These are phyloP conservation scores for Populus alba DNA, from an alignment of 345 rosid genomes.

Conservation along the genomic window DNA sequence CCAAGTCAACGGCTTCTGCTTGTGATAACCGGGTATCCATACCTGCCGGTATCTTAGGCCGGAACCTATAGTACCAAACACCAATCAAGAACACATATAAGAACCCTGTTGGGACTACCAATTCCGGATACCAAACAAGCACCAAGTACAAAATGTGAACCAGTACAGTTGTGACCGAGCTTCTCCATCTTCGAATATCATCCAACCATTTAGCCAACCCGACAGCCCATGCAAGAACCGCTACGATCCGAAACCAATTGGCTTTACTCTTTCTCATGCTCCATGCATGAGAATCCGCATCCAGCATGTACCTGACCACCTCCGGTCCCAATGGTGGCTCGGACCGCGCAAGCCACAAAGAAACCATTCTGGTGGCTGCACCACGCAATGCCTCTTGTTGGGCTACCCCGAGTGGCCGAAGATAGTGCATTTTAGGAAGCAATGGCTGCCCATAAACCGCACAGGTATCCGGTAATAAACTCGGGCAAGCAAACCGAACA, in stretches of 20 bases:
- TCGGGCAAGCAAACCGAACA: conserved; percentile 80
- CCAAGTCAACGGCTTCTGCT: conserved; percentile 72
- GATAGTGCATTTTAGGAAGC: conserved; percentile 88
- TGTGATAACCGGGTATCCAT: conserved; percentile 91
- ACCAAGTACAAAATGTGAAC: conserved; percentile 80
- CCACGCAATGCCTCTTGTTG: conserved; percentile 94
- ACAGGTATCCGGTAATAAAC: conserved; percentile 72
- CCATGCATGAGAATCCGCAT: conserved; percentile 93
- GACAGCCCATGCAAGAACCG: conserved; percentile 85
- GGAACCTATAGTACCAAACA: conserved; percentile 86
- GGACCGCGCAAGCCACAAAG: conserved; percentile 73
- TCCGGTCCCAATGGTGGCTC: conserved; percentile 88
- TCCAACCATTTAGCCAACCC: conserved; percentile 94
- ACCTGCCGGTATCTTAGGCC: conserved; percentile 86
- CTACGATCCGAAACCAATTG: conserved; percentile 90
- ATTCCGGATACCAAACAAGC: conserved; percentile 95
- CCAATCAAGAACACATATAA: conserved; percentile 78
- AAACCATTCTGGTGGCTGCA: conserved; percentile 87
- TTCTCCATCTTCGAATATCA: conserved; percentile 78
- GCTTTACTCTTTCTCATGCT: conserved; percentile 98
- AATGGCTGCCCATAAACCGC: conserved; percentile 77
- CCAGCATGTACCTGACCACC: conserved; percentile 88
- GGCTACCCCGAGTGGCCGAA: conserved; percentile 89
- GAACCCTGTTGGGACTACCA: conserved; percentile 85
- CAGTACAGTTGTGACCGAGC: conserved; percentile 73